Evolutionary conservation across 352 stramenopile species (phyloP).

Genomic region (Phytopythium delawarense): DNA sequence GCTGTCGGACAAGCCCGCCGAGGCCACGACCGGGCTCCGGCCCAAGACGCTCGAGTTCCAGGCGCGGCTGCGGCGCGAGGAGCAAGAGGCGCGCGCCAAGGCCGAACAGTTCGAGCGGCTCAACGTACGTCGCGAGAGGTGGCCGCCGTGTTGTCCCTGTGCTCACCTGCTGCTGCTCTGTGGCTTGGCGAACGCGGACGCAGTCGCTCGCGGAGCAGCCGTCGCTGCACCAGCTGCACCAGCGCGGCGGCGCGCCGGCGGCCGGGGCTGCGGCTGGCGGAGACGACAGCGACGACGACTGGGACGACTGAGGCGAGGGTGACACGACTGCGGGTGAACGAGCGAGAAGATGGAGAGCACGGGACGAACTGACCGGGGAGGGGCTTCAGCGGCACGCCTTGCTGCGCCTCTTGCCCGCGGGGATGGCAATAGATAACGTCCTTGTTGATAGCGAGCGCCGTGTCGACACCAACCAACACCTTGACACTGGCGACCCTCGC

Average conservation of each 20-base stretch:
- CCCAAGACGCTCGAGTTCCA: slow-evolving; percentile 75
- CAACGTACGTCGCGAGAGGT: slow-evolving; percentile 31
- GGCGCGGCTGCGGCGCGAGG: slow-evolving; percentile 45
- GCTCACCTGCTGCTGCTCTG: neutral
- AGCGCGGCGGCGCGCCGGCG: slow-evolving; percentile 14
- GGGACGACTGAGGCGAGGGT: slow-evolving; percentile 59
- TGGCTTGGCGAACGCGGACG: neutral
- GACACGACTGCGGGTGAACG: neutral
- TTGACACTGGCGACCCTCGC: neutral
- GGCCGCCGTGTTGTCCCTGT: neutral
- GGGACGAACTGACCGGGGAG: neutral
- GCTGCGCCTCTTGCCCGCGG: neutral
- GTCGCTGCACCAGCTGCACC: slow-evolving; percentile 56
- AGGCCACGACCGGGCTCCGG: slow-evolving; percentile 19
- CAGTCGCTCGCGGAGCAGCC: slow-evolving; percentile 65
- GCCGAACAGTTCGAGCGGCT: slow-evolving; percentile 66
- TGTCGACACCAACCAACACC: neutral
- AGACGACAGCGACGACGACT: slow-evolving; percentile 77
- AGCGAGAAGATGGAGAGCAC: neutral
- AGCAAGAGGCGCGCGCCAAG: slow-evolving; percentile 58
- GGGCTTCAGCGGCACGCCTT: neutral
- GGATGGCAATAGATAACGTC: slow-evolving; percentile 31
- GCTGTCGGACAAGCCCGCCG: slow-evolving; percentile 54
- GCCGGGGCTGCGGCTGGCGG: slow-evolving; percentile 11
- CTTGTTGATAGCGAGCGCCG: slow-evolving; percentile 7